Evolutionary conservation across 2,329 filamentous ascomycete genomes (phyloP).

Genomic region (Venturiaceae sp.): DNA sequence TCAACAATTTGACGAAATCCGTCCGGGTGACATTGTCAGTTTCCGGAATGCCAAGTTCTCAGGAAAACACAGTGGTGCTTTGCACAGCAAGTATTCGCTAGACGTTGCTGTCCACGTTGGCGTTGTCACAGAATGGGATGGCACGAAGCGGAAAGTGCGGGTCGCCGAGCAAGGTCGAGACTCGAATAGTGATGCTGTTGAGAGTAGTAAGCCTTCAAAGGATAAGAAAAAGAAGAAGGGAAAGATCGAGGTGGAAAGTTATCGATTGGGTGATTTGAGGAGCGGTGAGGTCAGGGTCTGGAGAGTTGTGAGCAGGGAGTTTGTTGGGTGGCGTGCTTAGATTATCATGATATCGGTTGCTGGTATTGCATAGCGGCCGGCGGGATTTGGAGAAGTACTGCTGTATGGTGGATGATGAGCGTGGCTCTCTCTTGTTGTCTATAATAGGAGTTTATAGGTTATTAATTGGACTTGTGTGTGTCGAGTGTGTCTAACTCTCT

Average conservation of each 20-base stretch:
- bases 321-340: slow-evolving; percentile 65
- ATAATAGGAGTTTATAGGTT: too few relatives aligned
- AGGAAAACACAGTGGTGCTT: slow-evolving; percentile 69
- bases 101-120: slow-evolving; percentile 92
- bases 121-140: slow-evolving; percentile 93
- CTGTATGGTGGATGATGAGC: not conserved
- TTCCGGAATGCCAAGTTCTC: slow-evolving; percentile 92
- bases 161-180: slow-evolving; percentile 94
- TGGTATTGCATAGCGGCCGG: not conserved
- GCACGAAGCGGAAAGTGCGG: slow-evolving; percentile 93
- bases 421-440: too few relatives aligned
- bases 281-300: slow-evolving; percentile 96
- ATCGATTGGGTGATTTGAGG: slow-evolving; percentile 81
- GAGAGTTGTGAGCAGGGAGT: slow-evolving; percentile 84
- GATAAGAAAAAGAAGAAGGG: slow-evolving; percentile 6
- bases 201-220: not conserved
- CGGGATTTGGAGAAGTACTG: not conserved
- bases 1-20: slow-evolving; percentile 84
- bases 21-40: slow-evolving; percentile 83
- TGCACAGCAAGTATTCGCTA: slow-evolving; percentile 86
- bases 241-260: slow-evolving; percentile 91
- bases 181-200: slow-evolving; percentile 42
- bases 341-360: not conserved
- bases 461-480: too few relatives aligned
- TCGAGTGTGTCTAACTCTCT: too few relatives aligned